Percentiles rank a stretch among this genome's conserved stretches.
Conservation (phyloP, 305 asterid genomes). For the Rubia peregrina region DNA sequence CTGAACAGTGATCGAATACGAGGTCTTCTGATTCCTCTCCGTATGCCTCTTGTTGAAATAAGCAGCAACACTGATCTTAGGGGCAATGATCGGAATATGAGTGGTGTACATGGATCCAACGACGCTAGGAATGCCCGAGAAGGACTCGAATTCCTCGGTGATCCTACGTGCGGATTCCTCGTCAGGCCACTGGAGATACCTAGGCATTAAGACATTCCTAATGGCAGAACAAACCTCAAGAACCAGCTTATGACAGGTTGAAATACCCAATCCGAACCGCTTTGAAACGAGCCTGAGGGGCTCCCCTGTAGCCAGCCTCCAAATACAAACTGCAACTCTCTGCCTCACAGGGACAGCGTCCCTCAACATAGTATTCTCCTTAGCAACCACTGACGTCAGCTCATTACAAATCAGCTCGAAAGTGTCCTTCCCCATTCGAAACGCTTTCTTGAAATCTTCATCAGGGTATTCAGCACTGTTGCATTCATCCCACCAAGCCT, state of each 20-base stretch:
- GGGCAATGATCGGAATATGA: constrained; percentile 90
- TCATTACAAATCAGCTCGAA: constrained; percentile 82
- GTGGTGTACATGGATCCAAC: constrained; percentile 95
- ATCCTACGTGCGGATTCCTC: constrained; percentile 36
- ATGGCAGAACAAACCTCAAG: constrained; percentile 90
- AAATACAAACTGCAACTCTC: constrained; percentile 86
- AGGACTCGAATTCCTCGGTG: constrained; percentile 39
- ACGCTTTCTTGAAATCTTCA: constrained; percentile 77
- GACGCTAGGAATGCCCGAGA: constrained; percentile 69
- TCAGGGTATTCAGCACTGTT: constrained; percentile 86
- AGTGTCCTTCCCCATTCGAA: constrained; percentile 86
- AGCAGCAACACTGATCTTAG: constrained; percentile 79
- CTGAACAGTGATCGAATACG: constrained; percentile 84
- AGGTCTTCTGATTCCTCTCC: constrained; percentile 82
- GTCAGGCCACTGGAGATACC: constrained; percentile 78
- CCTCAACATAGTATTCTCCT: constrained; percentile 78
- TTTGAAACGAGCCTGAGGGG: constrained; percentile 78
- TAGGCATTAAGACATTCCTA: constrained; percentile 71
- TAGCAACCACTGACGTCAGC: constrained; percentile 60
- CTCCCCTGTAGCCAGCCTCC: constrained; percentile 98
- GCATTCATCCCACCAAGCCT: constrained; percentile 97
- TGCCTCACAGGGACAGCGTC: constrained; percentile 94
- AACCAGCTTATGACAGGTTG: constrained; percentile 87
- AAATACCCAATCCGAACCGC: constrained; percentile 87
- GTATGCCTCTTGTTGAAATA: constrained; percentile 84